Conservation (phyloP, 495 filamentous ascomycete species). For the Emericellopsis terricola region DNA sequence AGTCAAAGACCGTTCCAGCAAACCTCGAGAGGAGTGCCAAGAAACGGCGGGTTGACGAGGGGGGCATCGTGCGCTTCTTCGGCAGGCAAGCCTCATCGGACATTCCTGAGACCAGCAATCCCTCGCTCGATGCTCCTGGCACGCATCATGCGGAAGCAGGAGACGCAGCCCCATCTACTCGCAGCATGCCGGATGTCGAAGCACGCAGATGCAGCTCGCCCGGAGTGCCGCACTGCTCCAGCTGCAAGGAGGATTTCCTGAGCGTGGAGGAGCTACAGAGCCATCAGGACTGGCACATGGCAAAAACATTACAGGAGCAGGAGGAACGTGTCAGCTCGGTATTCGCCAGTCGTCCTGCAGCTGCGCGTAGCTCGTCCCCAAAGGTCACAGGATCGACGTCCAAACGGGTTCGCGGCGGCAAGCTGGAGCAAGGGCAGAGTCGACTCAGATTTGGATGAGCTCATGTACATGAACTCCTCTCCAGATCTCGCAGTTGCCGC, state of each 20-base stretch:
- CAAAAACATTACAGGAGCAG: constrained; percentile 62
- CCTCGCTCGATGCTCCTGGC: no score
- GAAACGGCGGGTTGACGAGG: constrained; percentile 29
- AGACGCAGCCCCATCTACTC: not conserved
- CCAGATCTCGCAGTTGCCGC: no score
- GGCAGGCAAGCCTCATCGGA: constrained; percentile 13
- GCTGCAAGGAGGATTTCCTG: constrained; percentile 42
- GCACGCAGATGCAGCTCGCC: not conserved
- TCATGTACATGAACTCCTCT: constrained; percentile 1
- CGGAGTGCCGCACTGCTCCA: constrained; percentile 29
- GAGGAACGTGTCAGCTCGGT: constrained; percentile 30
- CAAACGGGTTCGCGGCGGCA: constrained; percentile 5
- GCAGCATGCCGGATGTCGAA: not conserved
- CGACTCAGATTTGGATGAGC: constrained; percentile 51
- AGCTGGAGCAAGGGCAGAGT: constrained; percentile 58
- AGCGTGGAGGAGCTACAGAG: constrained; percentile 41
- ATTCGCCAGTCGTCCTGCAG: constrained; percentile 19
- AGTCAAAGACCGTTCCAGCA: not conserved
- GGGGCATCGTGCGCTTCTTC: constrained; percentile 44
- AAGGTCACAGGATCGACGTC: constrained; percentile 5
- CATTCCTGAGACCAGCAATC: constrained; percentile 10
- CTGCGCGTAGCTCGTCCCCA: constrained; percentile 7
- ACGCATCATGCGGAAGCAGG: constrained; percentile 8
- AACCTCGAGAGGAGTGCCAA: constrained; percentile 22
- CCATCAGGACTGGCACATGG: constrained; percentile 94